Evolutionary conservation across 169 alveolate genomes (phyloP).

Genomic region (Cryptosporidium ryanae): DNA sequence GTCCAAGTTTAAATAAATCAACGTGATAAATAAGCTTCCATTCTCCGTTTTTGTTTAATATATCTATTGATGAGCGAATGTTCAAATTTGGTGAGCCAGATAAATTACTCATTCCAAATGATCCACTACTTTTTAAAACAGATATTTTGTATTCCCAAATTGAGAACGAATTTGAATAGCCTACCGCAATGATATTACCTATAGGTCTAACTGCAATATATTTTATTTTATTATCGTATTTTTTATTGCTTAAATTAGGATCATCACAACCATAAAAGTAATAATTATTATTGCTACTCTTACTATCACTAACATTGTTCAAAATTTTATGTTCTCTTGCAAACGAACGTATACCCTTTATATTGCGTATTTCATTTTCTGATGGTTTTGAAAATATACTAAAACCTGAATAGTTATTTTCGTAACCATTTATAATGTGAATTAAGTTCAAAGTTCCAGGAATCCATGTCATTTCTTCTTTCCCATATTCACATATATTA

Average conservation of each 20-base stretch:
- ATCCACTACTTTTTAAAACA: not conserved
- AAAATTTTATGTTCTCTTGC: slow-evolving; percentile 28
- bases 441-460: slow-evolving; percentile 50
- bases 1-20: slow-evolving; percentile 19
- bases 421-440: not conserved
- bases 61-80: slow-evolving; percentile 24
- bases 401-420: slow-evolving; percentile 1
- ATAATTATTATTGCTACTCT: not conserved
- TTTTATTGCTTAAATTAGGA: no score
- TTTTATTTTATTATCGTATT: not conserved
- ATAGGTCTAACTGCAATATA: slow-evolving; percentile 58
- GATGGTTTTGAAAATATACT: slow-evolving; percentile 37
- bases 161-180: slow-evolving; percentile 31
- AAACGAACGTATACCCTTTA: slow-evolving; percentile 21
- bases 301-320: not conserved
- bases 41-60: slow-evolving; percentile 16
- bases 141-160: slow-evolving; percentile 65
- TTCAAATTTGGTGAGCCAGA: slow-evolving; percentile 9
- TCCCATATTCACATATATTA: not conserved
- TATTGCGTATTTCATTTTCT: slow-evolving; percentile 14
- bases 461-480: slow-evolving; percentile 59
- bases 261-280: no score
- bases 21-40: slow-evolving; percentile 44
- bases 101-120: not conserved
- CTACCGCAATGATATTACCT: slow-evolving; percentile 48